These are phyloP conservation scores for Knoxdaviesia proteae DNA, from an alignment of 2,329 filamentous ascomycete species.

Conservation along the genomic window DNA sequence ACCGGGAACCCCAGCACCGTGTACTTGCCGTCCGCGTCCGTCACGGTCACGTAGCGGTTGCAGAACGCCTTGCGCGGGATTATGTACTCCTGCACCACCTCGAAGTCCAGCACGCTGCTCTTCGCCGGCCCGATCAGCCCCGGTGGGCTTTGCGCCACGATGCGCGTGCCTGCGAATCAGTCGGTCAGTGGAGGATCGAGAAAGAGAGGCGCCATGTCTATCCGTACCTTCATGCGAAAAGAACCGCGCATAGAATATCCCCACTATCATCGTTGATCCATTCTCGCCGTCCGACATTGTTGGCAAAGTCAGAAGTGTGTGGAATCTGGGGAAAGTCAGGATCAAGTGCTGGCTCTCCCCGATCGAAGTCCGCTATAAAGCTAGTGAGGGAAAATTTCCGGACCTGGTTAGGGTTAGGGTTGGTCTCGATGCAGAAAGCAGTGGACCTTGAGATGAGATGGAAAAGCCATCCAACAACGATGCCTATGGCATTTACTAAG, in stretches of 20 bases:
- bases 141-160: slow-evolving; percentile 16
- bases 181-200: slow-evolving; percentile 22
- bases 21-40: slow-evolving; percentile 47
- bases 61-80: slow-evolving; percentile 91
- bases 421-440: too few species aligned
- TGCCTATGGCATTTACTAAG: too few species aligned
- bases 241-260: slow-evolving; percentile 51
- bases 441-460: too few species aligned
- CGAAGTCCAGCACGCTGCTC: slow-evolving; percentile 61
- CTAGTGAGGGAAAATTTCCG: too few species aligned
- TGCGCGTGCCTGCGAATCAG: slow-evolving; percentile 42
- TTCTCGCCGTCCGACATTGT: background rate
- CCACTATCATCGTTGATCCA: slow-evolving; percentile 35
- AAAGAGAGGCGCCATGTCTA: background rate
- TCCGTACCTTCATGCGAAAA: slow-evolving; percentile 38
- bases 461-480: too few species aligned
- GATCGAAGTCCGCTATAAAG: too few species aligned
- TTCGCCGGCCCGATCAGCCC: slow-evolving; percentile 19
- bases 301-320: too few species aligned
- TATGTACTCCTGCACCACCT: slow-evolving; percentile 73
- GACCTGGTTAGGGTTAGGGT: too few species aligned
- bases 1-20: slow-evolving; percentile 76
- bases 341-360: too few species aligned
- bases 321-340: too few species aligned
- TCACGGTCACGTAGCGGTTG: slow-evolving; percentile 70